Conservation (phyloP, 352 stramenopile species). For the Phytopythium boreale region DNA sequence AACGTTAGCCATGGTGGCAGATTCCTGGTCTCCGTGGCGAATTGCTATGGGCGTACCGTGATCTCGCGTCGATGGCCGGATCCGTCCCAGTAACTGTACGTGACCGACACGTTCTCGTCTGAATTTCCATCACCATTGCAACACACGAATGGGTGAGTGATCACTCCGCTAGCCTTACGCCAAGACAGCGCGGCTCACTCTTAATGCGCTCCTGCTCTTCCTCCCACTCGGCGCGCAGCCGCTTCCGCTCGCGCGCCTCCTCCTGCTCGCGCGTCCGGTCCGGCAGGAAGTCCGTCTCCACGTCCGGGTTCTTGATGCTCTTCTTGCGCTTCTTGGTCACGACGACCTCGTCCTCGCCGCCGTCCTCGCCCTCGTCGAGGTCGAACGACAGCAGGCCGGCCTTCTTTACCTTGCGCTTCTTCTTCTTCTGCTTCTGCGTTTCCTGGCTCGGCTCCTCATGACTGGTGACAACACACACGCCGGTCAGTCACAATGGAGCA, state of each 20-base stretch:
- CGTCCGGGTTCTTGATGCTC: slow-evolving; percentile 90
- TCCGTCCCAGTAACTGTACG: slow-evolving; percentile 98
- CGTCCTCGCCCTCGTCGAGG: slow-evolving; percentile 66
- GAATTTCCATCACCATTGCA: background rate
- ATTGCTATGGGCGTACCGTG: slow-evolving; percentile 35
- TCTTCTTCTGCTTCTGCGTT: slow-evolving; percentile 64
- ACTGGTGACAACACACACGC: slow-evolving; percentile 11
- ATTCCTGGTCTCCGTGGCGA: background rate
- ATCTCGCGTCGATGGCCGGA: slow-evolving; percentile 93
- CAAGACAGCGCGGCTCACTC: slow-evolving; percentile 32
- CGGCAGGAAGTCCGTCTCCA: slow-evolving; percentile 94
- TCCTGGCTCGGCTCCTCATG: slow-evolving; percentile 23
- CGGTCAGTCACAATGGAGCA: background rate
- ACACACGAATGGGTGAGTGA: background rate
- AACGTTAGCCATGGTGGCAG: background rate
- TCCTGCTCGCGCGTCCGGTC: slow-evolving; percentile 91
- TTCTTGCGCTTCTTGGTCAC: slow-evolving; percentile 49
- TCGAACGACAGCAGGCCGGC: slow-evolving; percentile 76
- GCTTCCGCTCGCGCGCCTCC: slow-evolving; percentile 67
- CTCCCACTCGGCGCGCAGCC: slow-evolving; percentile 91
- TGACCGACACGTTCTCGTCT: slow-evolving; percentile 93
- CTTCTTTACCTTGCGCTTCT: slow-evolving; percentile 79
- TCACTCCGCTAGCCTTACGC: background rate
- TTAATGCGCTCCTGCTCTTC: slow-evolving; percentile 93
- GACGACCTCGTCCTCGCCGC: slow-evolving; percentile 18